phyloP scores from a whole-genome alignment of 1,139 yeast species.

The Geotrichum reessii region DNA sequence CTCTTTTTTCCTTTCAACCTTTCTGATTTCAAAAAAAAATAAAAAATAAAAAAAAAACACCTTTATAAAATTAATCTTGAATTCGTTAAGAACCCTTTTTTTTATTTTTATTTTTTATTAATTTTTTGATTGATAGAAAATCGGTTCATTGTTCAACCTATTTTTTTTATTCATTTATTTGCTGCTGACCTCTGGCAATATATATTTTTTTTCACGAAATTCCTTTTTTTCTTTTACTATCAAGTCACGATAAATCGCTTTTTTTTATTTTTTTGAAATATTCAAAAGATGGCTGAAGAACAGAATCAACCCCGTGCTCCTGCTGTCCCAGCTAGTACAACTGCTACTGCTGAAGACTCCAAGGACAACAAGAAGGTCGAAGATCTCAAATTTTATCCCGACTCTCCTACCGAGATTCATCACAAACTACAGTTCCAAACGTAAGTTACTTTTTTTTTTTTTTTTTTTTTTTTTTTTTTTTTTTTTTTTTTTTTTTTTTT shows the following conservation, averaged over 20 bases:
- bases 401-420: conserved; percentile 58
- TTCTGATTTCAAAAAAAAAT: no score
- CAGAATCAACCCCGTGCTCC: not conserved
- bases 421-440: conserved; percentile 56
- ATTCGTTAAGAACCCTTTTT: no score
- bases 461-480: not conserved
- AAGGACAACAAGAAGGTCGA: conserved; percentile 14
- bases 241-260: no score
- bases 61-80: no score
- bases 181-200: no score
- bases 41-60: no score
- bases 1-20: no score
- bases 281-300: not conserved
- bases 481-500: not conserved
- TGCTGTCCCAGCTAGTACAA: not conserved
- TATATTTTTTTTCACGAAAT: no score
- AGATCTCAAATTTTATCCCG: conserved; percentile 63
- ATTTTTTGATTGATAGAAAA: not conserved
- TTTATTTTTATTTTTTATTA: no score
- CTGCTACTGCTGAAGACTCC: not conserved
- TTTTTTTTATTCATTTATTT: no score
- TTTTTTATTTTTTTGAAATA: no score
- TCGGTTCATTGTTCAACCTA: not conserved
- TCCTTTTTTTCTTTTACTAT: no score
- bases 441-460: conserved; percentile 7